Base-by-base conservation (phyloP, 2,329 filamentous ascomycete genomes). In the Fonsecaea multimorphosa region DNA sequence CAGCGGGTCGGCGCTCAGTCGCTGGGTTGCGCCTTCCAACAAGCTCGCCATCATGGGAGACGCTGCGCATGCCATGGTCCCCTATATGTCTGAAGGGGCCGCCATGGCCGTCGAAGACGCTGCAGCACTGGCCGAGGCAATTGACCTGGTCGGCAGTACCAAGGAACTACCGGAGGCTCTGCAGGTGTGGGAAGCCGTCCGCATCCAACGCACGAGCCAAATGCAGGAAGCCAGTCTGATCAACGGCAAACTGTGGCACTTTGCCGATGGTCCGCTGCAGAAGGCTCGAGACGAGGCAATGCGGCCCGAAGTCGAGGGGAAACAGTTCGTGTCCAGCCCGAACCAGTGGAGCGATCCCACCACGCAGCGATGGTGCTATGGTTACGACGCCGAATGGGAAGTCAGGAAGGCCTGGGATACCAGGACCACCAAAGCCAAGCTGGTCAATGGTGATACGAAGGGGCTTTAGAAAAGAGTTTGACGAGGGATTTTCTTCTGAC, bases 271-370 rank as follows among this genome's bases (percentile, higher is more conserved):
- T 0, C 76, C 78, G 0, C 66, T 76, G 49, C 81, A 82, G 70
- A 54, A 73, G 63, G 80, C 80, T 0, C 71, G 81, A 29, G 81
- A 83, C 66, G 73, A 63, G 6, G 79, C 76, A 0, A 82, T 81
- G 78, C 34, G 63, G 1, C 72, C 78, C 0, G 81, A 83, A 63
- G 77, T 79, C 0, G 72, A 78, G 14, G 79, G 79, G 0, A 55
- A 65, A 12, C 71, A 70, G 0, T 82, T 80, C 52, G 51, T 68
- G 0, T 73, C 74, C 44, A 84, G 81, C 53, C 73, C 81, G 0
- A 83, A 84, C 60, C 81, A 83, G 72, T 84, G 81, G 81, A 81
- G 77, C 57, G 81, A 84, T 70, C 81, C 80, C 0, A 71, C 77
- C 0, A 83, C 81, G 0, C 79, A 82, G 67, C 67, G 71, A 19